Percentiles rank a stretch among this genome's conserved stretches.
phyloP scores from a whole-genome alignment of 495 filamentous ascomycete species.

The Xylaria scruposa region DNA sequence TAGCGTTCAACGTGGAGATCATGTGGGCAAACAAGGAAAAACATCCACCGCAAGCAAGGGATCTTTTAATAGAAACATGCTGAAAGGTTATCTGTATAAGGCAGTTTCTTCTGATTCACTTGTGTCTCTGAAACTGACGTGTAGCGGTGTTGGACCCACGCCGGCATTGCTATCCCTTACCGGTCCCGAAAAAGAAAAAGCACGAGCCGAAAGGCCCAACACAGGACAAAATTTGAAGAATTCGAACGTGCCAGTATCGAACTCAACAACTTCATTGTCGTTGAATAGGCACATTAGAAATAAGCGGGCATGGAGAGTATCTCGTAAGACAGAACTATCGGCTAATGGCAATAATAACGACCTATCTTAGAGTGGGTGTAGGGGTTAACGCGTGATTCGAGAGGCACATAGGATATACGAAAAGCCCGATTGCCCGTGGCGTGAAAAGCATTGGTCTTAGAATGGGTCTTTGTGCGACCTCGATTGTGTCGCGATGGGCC shows the following conservation, averaged over 20 bases:
- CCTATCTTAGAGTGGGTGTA: not conserved
- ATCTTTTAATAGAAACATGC: constrained; percentile 16
- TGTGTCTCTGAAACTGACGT: not conserved
- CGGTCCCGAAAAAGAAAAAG: not conserved
- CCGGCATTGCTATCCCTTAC: not conserved
- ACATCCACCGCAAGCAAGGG: not conserved
- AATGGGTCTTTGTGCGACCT: constrained; percentile 11
- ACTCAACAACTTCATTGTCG: not conserved
- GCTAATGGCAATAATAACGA: not conserved
- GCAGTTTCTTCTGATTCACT: not conserved
- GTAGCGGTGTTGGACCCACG: not conserved
- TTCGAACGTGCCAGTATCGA: not conserved
- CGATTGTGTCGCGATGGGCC: not conserved
- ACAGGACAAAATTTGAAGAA: not conserved
- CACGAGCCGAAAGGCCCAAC: not conserved
- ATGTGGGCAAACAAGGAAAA: constrained; percentile 10
- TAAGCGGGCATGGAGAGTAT: not conserved
- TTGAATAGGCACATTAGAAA: too few relatives aligned
- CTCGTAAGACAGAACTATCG: not conserved
- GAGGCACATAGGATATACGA: not conserved
- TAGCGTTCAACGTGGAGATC: constrained; percentile 7
- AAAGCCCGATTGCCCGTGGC: constrained; percentile 1
- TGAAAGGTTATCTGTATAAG: not conserved
- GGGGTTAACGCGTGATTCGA: not conserved
- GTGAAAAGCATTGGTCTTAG: not conserved